Conservation (phyloP, 2,329 filamentous ascomycete genomes). For the Penicillium sumatraense region DNA sequence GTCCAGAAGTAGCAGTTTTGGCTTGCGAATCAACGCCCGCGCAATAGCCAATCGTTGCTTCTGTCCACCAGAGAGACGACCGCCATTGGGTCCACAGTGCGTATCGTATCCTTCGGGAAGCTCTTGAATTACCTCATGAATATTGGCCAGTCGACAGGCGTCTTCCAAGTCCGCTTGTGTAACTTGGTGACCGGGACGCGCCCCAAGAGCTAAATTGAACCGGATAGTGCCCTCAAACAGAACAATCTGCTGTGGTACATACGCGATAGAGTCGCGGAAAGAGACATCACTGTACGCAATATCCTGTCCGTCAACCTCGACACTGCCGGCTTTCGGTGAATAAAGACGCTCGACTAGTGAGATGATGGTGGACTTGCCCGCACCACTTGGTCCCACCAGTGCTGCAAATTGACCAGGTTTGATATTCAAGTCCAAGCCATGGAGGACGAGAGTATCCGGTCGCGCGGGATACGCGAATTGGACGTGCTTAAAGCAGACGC, state of each 20-base stretch:
- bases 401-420: slow-evolving; percentile 47
- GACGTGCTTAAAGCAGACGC: slow-evolving; percentile 63
- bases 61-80: slow-evolving; percentile 60
- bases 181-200: slow-evolving; percentile 58
- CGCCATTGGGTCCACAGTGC: slow-evolving; percentile 57
- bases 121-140: slow-evolving; percentile 68
- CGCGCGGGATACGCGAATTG: slow-evolving; percentile 70
- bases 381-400: slow-evolving; percentile 70
- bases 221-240: slow-evolving; percentile 54
- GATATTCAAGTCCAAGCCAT: slow-evolving; percentile 61
- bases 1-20: slow-evolving; percentile 62
- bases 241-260: slow-evolving; percentile 54
- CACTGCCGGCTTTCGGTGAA: slow-evolving; percentile 52
- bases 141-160: slow-evolving; percentile 70
- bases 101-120: slow-evolving; percentile 66
- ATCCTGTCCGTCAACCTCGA: slow-evolving; percentile 58
- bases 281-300: slow-evolving; percentile 45
- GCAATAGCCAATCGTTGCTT: slow-evolving; percentile 64
- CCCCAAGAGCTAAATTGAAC: slow-evolving; percentile 52
- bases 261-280: slow-evolving; percentile 51
- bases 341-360: slow-evolving; percentile 62
- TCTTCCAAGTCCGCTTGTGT: slow-evolving; percentile 66
- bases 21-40: slow-evolving; percentile 59
- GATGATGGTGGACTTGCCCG: slow-evolving; percentile 70
- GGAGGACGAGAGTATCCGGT: slow-evolving; percentile 63